Evolutionary conservation across 768 basidiomycete genomes (phyloP).

Genomic region (Boletales sp.): DNA sequence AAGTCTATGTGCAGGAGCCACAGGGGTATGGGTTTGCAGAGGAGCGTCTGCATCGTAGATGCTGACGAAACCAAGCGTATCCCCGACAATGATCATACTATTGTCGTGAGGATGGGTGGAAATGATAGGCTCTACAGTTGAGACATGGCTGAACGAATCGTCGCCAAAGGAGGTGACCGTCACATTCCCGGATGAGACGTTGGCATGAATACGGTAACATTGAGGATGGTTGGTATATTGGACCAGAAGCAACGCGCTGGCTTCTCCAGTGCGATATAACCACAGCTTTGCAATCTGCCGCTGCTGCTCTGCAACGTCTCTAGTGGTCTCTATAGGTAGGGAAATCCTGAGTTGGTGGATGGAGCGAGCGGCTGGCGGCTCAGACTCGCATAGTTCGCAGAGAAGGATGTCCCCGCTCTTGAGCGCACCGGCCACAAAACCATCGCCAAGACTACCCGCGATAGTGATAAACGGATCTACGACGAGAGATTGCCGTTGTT

Average conservation of each 20-base stretch:
- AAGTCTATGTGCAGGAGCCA: slow-evolving; percentile 44
- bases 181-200: slow-evolving; percentile 24
- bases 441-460: slow-evolving; percentile 39
- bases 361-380: slow-evolving; percentile 8
- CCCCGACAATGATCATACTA: slow-evolving; percentile 61
- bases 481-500: slow-evolving; percentile 30
- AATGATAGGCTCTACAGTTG: slow-evolving; percentile 43
- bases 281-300: slow-evolving; percentile 15
- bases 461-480: slow-evolving; percentile 53
- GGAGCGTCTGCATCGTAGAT: slow-evolving; percentile 50
- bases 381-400: slow-evolving; percentile 45
- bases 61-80: slow-evolving; percentile 59
- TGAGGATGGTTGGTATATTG: slow-evolving; percentile 46
- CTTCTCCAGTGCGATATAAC: slow-evolving; percentile 9
- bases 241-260: slow-evolving; percentile 37
- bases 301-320: not conserved
- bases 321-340: slow-evolving; percentile 26
- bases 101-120: slow-evolving; percentile 37
- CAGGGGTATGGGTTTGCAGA: slow-evolving; percentile 11
- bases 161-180: slow-evolving; percentile 49
- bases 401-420: slow-evolving; percentile 56
- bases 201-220: slow-evolving; percentile 51
- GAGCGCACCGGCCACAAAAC: slow-evolving; percentile 47
- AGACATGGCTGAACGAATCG: slow-evolving; percentile 47
- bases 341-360: slow-evolving; percentile 32